phyloP scores from a whole-genome alignment of 768 basidiomycete species.

The Lactarius akahatsu region DNA sequence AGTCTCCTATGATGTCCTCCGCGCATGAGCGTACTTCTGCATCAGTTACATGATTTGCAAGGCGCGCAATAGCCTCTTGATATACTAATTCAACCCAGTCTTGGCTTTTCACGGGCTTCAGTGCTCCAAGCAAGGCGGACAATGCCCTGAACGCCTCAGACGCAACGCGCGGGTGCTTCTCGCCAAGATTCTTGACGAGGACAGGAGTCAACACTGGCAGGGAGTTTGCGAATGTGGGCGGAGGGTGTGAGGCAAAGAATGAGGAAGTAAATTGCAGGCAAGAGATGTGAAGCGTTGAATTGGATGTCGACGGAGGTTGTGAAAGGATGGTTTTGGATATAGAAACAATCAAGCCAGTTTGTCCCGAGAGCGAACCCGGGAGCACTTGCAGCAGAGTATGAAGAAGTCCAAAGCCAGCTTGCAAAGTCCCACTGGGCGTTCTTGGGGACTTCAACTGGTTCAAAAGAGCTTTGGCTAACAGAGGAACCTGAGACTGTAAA shows the following conservation, averaged over 20 bases:
- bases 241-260: constrained; percentile 74
- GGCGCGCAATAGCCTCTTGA: constrained; percentile 63
- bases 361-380: constrained; percentile 75
- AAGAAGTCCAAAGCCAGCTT: constrained; percentile 83
- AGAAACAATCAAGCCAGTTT: constrained; percentile 60
- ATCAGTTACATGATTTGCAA: constrained; percentile 84
- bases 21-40: constrained; percentile 84
- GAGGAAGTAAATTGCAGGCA: constrained; percentile 82
- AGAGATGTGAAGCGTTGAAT: constrained; percentile 79
- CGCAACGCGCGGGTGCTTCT: constrained; percentile 86
- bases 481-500: constrained; percentile 72
- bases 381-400: constrained; percentile 74
- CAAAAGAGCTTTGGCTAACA: constrained; percentile 75
- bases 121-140: constrained; percentile 73
- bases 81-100: constrained; percentile 77
- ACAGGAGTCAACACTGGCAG: constrained; percentile 71
- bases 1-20: constrained; percentile 78
- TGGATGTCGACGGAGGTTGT: constrained; percentile 68
- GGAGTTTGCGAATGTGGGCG: constrained; percentile 55
- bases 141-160: constrained; percentile 88
- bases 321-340: constrained; percentile 65
- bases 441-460: constrained; percentile 84
- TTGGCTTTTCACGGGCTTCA: constrained; percentile 62
- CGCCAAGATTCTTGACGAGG: constrained; percentile 69
- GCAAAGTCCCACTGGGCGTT: constrained; percentile 71